A percentile compares a stretch with the other conserved stretches of the same genome.
These are phyloP conservation scores for Penicillium bialowiezense DNA, from an alignment of 495 filamentous ascomycete genomes.

Conservation along the genomic window DNA sequence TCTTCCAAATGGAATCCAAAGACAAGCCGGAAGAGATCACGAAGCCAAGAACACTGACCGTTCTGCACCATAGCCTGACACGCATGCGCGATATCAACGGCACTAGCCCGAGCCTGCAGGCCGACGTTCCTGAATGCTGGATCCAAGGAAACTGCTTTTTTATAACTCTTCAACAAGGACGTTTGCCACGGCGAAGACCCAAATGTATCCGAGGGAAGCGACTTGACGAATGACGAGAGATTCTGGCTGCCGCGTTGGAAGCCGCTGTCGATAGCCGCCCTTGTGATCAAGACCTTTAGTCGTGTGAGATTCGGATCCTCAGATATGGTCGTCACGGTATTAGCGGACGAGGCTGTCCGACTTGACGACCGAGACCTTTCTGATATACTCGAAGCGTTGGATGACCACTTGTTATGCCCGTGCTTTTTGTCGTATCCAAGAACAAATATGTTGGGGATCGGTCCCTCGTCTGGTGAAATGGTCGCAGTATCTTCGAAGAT, in stretches of 20 bases:
- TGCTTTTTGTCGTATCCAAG: conserved; percentile 58
- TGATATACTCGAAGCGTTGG: conserved; percentile 66
- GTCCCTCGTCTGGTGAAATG: conserved; percentile 72
- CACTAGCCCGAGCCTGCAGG: conserved; percentile 57
- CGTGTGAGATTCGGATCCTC: conserved; percentile 74
- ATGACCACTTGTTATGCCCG: conserved; percentile 63
- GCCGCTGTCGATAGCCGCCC: conserved; percentile 77
- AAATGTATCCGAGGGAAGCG: conserved; percentile 73
- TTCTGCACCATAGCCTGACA: conserved; percentile 69
- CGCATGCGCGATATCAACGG: conserved; percentile 70
- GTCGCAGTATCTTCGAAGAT: conserved; percentile 84
- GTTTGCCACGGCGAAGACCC: conserved; percentile 68
- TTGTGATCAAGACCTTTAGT: conserved; percentile 71
- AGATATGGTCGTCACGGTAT: conserved; percentile 59
- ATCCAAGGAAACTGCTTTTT: conserved; percentile 69
- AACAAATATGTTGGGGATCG: conserved; percentile 80
- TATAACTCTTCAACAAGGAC: conserved; percentile 70
- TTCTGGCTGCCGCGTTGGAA: conserved; percentile 51
- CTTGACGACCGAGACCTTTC: conserved; percentile 69
- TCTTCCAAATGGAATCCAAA: conserved; percentile 82
- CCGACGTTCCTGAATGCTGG: conserved; percentile 58
- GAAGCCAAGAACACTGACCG: conserved; percentile 69
- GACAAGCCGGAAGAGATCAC: conserved; percentile 78
- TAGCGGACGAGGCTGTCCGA: conserved; percentile 67
- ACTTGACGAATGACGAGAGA: conserved; percentile 69